Evolutionary conservation across 768 basidiomycete species (phyloP).

Genomic region (Trametes meyenii): DNA sequence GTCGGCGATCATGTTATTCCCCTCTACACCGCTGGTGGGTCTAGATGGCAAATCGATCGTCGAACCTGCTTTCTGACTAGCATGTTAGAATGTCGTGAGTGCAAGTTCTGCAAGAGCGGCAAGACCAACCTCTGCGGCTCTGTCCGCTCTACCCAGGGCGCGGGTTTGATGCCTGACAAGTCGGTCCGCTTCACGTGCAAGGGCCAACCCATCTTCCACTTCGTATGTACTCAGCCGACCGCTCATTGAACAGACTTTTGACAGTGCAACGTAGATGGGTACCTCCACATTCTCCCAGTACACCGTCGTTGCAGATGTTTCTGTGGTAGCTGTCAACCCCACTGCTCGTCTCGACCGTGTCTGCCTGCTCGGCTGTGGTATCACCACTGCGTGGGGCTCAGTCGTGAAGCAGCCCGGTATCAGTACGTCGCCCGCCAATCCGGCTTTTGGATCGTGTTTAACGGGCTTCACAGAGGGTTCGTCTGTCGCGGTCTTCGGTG

Average conservation of each 20-base stretch:
- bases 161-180: constrained; percentile 93
- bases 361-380: constrained; percentile 95
- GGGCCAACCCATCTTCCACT: constrained; percentile 87
- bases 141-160: constrained; percentile 93
- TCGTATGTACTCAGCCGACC: constrained; percentile 49
- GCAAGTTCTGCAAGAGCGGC: constrained; percentile 98
- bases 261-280: constrained; percentile 73
- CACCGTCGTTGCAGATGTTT: constrained; percentile 97
- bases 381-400: constrained; percentile 98
- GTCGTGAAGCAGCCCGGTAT: constrained; percentile 90
- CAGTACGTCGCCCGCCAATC: constrained; percentile 47
- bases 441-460: not conserved
- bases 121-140: constrained; percentile 99
- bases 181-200: constrained; percentile 87
- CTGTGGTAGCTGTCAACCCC: constrained; percentile 87
- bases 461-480: constrained; percentile 61
- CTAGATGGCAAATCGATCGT: not conserved
- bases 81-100: constrained; percentile 78
- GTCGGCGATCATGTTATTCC: constrained; percentile 97
- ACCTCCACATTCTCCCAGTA: constrained; percentile 99
- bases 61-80: not conserved
- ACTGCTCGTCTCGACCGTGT: constrained; percentile 92
- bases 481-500: constrained; percentile 92
- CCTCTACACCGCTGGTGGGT: constrained; percentile 86
- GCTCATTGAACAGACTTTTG: not conserved